These are phyloP conservation scores for Leccinum subgranulosum DNA, from an alignment of 768 basidiomycete species.

Conservation along the genomic window DNA sequence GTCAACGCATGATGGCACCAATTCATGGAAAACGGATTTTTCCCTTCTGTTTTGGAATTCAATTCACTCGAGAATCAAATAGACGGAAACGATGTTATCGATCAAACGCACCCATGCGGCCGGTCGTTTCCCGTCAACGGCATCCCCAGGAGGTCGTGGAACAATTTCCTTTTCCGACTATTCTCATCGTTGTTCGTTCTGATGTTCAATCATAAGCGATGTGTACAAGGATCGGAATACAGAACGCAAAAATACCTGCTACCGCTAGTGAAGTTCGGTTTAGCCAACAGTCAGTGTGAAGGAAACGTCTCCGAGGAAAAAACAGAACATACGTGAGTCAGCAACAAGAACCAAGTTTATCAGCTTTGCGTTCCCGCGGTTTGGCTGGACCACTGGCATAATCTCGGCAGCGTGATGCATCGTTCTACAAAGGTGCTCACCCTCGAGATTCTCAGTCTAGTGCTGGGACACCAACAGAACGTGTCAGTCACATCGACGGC, in stretches of 20 bases:
- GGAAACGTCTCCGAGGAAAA: background rate
- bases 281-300: background rate
- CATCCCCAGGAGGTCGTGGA: constrained; percentile 18
- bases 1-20: constrained; percentile 21
- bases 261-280: constrained; percentile 5
- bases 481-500: background rate
- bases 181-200: constrained; percentile 5
- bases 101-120: constrained; percentile 9
- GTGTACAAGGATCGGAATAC: background rate
- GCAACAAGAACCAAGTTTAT: constrained; percentile 2
- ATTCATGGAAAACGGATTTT: constrained; percentile 15
- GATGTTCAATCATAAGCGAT: background rate
- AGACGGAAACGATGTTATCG: background rate
- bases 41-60: background rate
- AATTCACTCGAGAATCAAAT: background rate
- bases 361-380: constrained; percentile 22
- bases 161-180: background rate
- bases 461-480: background rate
- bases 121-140: constrained; percentile 9
- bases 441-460: constrained; percentile 9
- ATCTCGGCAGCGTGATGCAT: constrained; percentile 7
- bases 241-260: constrained; percentile 5
- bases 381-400: constrained; percentile 3
- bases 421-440: constrained; percentile 3
- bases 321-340: constrained; percentile 1